phyloP scores from a whole-genome alignment of 176 grass and related monocot species.

The Bromus sterilis region DNA sequence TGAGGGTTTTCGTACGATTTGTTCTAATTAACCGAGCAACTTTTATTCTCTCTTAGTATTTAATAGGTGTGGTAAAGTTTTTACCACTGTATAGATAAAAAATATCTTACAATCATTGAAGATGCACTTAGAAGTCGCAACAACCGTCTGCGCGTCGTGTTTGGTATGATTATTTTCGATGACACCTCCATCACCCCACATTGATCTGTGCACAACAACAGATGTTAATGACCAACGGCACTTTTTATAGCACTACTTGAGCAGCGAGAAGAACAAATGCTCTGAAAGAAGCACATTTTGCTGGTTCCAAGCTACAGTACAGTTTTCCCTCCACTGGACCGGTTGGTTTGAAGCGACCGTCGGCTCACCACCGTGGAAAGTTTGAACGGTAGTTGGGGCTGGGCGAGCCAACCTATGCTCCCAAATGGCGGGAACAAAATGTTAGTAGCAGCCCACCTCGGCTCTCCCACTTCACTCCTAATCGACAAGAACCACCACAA shows the following conservation, averaged over 20 bases:
- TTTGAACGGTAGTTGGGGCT: conserved; percentile 25
- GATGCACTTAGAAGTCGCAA: no score
- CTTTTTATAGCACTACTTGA: no score
- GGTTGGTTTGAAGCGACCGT: conserved; percentile 20
- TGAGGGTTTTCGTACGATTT: no score
- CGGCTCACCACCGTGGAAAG: not conserved
- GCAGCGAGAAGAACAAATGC: no score
- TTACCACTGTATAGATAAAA: no score
- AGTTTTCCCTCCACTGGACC: not conserved
- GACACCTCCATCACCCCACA: not conserved
- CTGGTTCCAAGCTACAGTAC: no score
- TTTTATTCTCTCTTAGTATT: no score
- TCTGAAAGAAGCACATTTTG: no score
- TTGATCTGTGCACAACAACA: not conserved
- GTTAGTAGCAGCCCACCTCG: no score
- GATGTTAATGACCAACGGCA: not conserved
- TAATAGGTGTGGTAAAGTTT: no score
- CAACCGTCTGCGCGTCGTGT: not conserved
- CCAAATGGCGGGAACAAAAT: conserved; percentile 1
- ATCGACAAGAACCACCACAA: not conserved
- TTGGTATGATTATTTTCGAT: not conserved
- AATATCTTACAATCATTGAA: no score
- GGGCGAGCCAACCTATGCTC: not conserved
- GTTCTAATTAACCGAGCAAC: no score
- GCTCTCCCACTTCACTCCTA: not conserved